phyloP scores from a whole-genome alignment of 1,139 yeast genomes.

The Kluyveromyces sp. region DNA sequence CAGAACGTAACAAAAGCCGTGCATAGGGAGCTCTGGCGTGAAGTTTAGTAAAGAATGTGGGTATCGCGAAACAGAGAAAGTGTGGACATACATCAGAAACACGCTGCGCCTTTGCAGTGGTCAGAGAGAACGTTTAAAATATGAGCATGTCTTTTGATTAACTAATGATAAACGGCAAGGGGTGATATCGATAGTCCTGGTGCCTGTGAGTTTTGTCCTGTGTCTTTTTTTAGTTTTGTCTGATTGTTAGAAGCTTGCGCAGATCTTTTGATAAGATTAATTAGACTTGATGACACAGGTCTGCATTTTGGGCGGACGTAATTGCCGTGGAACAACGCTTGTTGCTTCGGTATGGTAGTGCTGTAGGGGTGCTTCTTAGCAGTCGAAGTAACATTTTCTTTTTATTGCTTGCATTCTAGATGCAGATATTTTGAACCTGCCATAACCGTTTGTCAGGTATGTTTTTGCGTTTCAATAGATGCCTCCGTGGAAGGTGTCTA shows the following conservation, averaged over 20 bases:
- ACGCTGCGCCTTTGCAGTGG: background rate
- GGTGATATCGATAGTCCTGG: background rate
- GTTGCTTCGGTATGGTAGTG: too few species aligned
- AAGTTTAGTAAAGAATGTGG: background rate
- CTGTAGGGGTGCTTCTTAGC: too few species aligned
- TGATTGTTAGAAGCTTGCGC: background rate
- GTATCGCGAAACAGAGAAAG: background rate
- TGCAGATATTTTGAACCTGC: background rate
- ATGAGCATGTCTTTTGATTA: background rate
- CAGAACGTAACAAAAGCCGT: too few species aligned
- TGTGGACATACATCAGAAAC: background rate
- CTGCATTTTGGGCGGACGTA: background rate
- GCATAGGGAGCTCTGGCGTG: too few species aligned
- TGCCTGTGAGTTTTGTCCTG: background rate
- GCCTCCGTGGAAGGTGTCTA: conserved; percentile 14
- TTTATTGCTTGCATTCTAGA: background rate
- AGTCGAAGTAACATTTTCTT: too few species aligned
- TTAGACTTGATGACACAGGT: background rate
- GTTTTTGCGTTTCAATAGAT: conserved; percentile 8
- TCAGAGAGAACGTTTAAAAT: background rate
- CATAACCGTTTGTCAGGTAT: background rate
- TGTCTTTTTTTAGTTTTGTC: background rate
- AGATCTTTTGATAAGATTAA: background rate
- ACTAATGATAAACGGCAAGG: background rate
- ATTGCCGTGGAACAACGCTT: background rate